phyloP scores from a whole-genome alignment of 2,329 filamentous ascomycete species.

The Neurospora crassa region DNA sequence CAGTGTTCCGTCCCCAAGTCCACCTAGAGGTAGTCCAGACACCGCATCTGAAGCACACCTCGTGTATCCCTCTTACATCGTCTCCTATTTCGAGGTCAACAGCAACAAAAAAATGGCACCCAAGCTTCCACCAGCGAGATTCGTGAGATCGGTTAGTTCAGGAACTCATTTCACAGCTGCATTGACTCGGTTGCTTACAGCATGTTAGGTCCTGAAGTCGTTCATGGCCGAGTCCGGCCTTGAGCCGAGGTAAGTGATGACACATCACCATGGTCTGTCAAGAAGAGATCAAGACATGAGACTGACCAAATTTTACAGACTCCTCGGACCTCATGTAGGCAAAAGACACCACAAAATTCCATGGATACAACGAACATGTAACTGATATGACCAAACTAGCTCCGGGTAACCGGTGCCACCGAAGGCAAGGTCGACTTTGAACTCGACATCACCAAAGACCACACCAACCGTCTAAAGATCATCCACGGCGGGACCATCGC shows the following conservation, averaged over 20 bases:
- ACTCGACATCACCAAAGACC: conserved; percentile 62
- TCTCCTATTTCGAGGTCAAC: not conserved
- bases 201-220: conserved; percentile 64
- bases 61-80: not conserved
- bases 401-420: conserved; percentile 55
- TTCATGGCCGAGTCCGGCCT: conserved; percentile 80
- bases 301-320: conserved; percentile 16
- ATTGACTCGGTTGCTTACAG: not conserved
- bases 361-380: not conserved
- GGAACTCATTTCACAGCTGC: not conserved
- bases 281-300: not conserved
- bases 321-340: conserved; percentile 33
- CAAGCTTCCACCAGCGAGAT: conserved; percentile 22
- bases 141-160: conserved; percentile 22
- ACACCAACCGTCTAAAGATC: conserved; percentile 68
- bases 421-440: conserved; percentile 67
- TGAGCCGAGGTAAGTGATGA: conserved; percentile 63
- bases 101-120: conserved; percentile 18
- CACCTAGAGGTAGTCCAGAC: not conserved
- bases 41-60: not conserved
- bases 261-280: not conserved
- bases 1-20: not conserved
- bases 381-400: conserved; percentile 30
- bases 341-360: not conserved
- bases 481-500: conserved; percentile 73